Conservation (phyloP, 768 basidiomycete genomes). For the Gloeopeniophorella convolvens region DNA sequence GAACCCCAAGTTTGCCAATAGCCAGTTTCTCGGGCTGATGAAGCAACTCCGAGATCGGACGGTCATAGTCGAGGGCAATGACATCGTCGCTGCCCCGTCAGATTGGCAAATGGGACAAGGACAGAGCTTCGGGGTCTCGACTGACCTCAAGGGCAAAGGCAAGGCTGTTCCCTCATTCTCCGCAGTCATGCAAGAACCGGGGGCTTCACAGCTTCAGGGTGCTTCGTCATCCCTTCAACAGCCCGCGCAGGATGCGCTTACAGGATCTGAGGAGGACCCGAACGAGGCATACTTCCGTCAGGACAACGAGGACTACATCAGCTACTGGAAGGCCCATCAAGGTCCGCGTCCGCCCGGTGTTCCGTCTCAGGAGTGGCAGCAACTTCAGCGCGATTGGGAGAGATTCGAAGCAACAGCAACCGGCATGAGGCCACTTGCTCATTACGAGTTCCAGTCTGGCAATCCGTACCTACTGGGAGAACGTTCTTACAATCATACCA, state of each 20-base stretch:
- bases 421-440: conserved; percentile 49
- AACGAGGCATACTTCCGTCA: conserved; percentile 65
- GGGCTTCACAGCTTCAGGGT: not conserved
- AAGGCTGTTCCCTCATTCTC: conserved; percentile 29
- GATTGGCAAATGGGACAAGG: conserved; percentile 20
- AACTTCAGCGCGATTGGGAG: conserved; percentile 75
- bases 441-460: conserved; percentile 67
- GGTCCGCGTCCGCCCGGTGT: conserved; percentile 3
- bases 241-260: not conserved
- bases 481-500: conserved; percentile 40
- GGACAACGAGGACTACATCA: conserved; percentile 61
- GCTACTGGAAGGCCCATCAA: conserved; percentile 49
- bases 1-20: conserved; percentile 82
- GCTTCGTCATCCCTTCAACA: not conserved
- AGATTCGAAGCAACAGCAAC: conserved; percentile 65
- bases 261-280: conserved; percentile 29
- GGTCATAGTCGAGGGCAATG: conserved; percentile 70
- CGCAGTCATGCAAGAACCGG: not conserved
- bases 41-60: conserved; percentile 73
- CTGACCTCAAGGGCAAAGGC: conserved; percentile 66
- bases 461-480: conserved; percentile 75
- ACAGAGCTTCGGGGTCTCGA: conserved; percentile 10
- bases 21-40: conserved; percentile 84
- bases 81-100: conserved; percentile 50
- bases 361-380: conserved; percentile 45